Percentiles rank a stretch among this genome's conserved stretches.
Evolutionary conservation across 2,329 filamentous ascomycete genomes (phyloP).

Genomic region (Coleophoma cylindrospora): DNA sequence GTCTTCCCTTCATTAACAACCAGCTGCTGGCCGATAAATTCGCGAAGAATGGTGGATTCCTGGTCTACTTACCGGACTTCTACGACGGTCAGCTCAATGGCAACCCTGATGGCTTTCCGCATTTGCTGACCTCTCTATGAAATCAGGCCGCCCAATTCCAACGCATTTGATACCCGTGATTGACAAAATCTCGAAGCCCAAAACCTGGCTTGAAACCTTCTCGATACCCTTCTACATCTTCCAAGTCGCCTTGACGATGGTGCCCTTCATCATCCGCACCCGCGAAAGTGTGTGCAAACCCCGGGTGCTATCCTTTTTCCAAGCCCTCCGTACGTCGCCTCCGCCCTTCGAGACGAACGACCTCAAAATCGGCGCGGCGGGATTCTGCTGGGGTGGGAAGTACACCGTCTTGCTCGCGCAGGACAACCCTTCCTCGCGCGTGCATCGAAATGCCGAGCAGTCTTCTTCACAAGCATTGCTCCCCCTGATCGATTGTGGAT

Average conservation of each 20-base stretch:
- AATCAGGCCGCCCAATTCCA: too few relatives aligned
- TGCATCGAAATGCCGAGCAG: conserved; percentile 5
- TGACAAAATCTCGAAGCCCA: conserved; percentile 14
- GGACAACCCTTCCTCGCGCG: conserved; percentile 23
- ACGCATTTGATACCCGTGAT: conserved; percentile 1
- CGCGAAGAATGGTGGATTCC: conserved; percentile 36
- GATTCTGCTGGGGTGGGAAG: conserved; percentile 61
- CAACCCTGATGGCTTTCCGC: too few relatives aligned
- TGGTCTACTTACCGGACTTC: conserved; percentile 46
- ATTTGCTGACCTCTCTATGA: too few relatives aligned
- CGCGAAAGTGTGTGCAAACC: conserved; percentile 24
- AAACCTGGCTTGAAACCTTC: conserved; percentile 15
- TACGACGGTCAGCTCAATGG: conserved; percentile 33
- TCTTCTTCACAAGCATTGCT: not conserved
- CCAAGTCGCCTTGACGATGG: conserved; percentile 32
- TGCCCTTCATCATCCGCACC: conserved; percentile 23
- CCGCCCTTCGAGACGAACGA: conserved; percentile 21
- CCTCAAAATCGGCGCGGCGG: conserved; percentile 45
- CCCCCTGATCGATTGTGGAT: conserved; percentile 42
- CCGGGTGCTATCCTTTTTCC: conserved; percentile 32
- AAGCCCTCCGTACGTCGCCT: conserved; percentile 25
- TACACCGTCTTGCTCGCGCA: conserved; percentile 44
- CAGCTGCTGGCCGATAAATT: conserved; percentile 42
- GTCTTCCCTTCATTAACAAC: conserved; percentile 43
- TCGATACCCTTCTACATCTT: conserved; percentile 34